phyloP scores from a whole-genome alignment of 176 grass and related monocot genomes.

The Oryza glaberrima region DNA sequence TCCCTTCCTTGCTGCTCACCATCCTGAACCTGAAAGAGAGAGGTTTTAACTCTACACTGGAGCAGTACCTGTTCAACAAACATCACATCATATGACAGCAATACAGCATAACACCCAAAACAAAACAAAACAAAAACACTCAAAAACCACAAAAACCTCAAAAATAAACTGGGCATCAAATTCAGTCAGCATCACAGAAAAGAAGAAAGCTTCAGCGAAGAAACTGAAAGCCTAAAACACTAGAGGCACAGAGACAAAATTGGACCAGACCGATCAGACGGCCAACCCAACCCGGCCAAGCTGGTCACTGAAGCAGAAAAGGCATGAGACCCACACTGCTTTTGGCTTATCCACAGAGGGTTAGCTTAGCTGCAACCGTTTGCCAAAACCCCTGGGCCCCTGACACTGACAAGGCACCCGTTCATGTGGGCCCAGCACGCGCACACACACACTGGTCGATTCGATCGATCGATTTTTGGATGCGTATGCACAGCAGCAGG shows the following conservation, averaged over 20 bases:
- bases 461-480: constrained; percentile 15
- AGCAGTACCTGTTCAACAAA: neutral
- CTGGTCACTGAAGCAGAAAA: neutral
- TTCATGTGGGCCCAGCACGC: constrained; percentile 26
- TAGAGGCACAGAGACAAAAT: constrained; percentile 4
- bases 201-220: constrained; percentile 33
- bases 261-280: constrained; percentile 2
- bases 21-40: neutral
- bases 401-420: constrained; percentile 51
- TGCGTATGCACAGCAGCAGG: neutral
- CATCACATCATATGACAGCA: constrained; percentile 32
- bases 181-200: constrained; percentile 46
- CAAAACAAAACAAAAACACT: neutral
- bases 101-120: neutral
- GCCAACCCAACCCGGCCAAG: neutral
- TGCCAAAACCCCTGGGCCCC: constrained; percentile 44
- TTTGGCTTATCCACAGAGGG: constrained; percentile 5
- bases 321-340: neutral
- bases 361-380: constrained; percentile 44
- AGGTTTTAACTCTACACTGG: neutral
- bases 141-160: neutral
- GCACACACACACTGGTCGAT: neutral
- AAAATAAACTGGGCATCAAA: constrained; percentile 38
- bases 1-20: neutral
- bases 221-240: constrained; percentile 24